Conservation (phyloP, 108 stramenopile genomes). For the Cyclostephanos invisitatus region DNA sequence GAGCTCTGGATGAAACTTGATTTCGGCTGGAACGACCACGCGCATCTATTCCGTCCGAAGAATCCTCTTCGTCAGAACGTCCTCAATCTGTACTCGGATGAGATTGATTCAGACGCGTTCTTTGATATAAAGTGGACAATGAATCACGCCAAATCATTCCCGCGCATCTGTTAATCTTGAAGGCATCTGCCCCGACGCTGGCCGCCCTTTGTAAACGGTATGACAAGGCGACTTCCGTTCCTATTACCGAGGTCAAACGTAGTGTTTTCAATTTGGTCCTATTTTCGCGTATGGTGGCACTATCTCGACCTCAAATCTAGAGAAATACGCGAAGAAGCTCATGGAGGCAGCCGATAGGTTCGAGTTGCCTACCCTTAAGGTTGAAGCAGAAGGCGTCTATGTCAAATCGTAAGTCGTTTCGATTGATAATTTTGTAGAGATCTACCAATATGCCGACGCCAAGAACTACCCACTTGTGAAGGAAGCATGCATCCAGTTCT, state of each 20-base stretch:
- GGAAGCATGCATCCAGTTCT: background rate
- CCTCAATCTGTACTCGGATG: background rate
- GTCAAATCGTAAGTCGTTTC: background rate
- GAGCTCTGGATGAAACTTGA: constrained; percentile 1
- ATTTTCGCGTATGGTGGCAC: background rate
- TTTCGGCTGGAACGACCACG: background rate
- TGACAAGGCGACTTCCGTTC: background rate
- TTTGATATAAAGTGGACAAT: background rate
- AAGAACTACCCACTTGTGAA: background rate
- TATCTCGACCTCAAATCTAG: background rate
- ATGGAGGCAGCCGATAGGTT: background rate
- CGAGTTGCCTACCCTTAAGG: background rate
- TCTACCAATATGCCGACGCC: background rate
- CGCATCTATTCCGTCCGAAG: background rate
- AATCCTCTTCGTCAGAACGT: background rate
- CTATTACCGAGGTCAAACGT: background rate
- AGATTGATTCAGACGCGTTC: background rate
- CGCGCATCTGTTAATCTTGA: background rate
- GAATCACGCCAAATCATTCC: background rate
- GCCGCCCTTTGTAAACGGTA: background rate
- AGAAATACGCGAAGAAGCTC: constrained; percentile 1
- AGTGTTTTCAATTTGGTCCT: background rate
- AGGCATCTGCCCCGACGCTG: constrained; percentile 4
- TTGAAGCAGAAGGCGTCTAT: background rate
- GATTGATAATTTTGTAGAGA: background rate